phyloP scores from a whole-genome alignment of 257 asterid genomes.

The Gardenia jasminoides region DNA sequence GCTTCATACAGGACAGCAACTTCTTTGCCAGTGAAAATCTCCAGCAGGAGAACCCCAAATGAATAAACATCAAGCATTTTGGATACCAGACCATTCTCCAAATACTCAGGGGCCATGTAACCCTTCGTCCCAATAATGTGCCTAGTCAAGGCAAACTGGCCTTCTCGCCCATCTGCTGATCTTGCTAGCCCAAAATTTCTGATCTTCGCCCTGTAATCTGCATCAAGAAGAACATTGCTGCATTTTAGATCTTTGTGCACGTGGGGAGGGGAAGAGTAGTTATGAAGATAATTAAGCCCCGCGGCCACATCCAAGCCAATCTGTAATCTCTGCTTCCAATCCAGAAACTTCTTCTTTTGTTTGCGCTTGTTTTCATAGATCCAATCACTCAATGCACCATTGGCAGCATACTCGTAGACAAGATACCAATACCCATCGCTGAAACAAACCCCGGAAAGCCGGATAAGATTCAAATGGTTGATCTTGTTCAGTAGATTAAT shows the following conservation, averaged over 20 bases:
- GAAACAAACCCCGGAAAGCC: conserved; percentile 82
- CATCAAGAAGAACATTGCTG: conserved; percentile 63
- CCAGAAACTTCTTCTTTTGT: conserved; percentile 23
- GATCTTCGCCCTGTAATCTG: conserved; percentile 70
- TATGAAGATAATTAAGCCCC: conserved; percentile 82
- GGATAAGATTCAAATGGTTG: conserved; percentile 80
- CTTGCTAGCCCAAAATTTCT: conserved; percentile 69
- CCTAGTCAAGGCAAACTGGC: conserved; percentile 73
- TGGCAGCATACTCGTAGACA: conserved; percentile 75
- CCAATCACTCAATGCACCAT: conserved; percentile 67
- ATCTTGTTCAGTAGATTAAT: conserved; percentile 69
- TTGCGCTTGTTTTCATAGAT: conserved; percentile 19
- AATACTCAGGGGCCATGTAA: conserved; percentile 95
- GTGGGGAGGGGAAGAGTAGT: conserved; percentile 71
- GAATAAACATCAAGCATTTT: conserved; percentile 83
- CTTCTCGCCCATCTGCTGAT: conserved; percentile 64
- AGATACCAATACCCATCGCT: conserved; percentile 77
- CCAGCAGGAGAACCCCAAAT: conserved; percentile 76
- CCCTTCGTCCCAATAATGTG: conserved; percentile 95
- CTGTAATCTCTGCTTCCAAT: conserved; percentile 67
- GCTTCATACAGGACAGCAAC: conserved; percentile 37
- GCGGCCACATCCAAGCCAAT: conserved; percentile 70
- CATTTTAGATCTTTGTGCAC: conserved; percentile 78
- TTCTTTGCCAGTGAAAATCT: conserved; percentile 78
- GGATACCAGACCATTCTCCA: conserved; percentile 80